A percentile compares a stretch with the other conserved stretches of the same genome.
phyloP scores from a whole-genome alignment of 345 rosid genomes.

The Cardamine resedifolia region DNA sequence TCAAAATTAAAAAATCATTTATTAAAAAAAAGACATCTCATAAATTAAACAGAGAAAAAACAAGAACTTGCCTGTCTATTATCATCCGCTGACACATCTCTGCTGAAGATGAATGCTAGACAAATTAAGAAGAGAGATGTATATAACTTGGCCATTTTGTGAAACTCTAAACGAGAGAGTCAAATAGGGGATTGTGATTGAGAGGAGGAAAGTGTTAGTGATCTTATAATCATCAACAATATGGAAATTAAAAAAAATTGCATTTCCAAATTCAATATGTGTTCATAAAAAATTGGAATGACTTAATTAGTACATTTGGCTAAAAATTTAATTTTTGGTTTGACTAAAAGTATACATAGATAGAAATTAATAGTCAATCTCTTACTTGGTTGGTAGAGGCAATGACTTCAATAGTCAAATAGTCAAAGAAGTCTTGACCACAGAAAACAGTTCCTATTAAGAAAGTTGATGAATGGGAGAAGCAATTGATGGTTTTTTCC shows the following conservation, averaged over 20 bases:
- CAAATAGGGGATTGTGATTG: background rate
- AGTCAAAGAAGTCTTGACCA: background rate
- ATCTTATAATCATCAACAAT: background rate
- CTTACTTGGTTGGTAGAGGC: background rate
- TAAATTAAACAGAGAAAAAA: conserved; percentile 5
- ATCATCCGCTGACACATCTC: conserved; percentile 22
- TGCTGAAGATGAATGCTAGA: background rate
- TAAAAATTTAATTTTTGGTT: background rate
- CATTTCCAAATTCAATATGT: background rate
- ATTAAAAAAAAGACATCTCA: no score
- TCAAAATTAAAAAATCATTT: no score
- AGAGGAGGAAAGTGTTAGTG: background rate
- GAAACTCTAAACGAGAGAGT: conserved; percentile 3
- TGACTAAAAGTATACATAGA: background rate
- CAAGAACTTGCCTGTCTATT: conserved; percentile 22
- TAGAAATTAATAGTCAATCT: background rate
- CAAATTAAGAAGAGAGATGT: background rate
- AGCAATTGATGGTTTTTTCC: background rate
- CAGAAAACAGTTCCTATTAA: background rate
- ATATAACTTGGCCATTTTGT: conserved; percentile 11
- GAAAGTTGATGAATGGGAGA: background rate
- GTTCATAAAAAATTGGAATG: background rate
- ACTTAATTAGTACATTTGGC: background rate
- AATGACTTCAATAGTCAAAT: background rate
- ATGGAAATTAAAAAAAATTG: background rate